Conservation (phyloP, 2,329 filamentous ascomycete species). For the Ceratocystis lukuohia region DNA sequence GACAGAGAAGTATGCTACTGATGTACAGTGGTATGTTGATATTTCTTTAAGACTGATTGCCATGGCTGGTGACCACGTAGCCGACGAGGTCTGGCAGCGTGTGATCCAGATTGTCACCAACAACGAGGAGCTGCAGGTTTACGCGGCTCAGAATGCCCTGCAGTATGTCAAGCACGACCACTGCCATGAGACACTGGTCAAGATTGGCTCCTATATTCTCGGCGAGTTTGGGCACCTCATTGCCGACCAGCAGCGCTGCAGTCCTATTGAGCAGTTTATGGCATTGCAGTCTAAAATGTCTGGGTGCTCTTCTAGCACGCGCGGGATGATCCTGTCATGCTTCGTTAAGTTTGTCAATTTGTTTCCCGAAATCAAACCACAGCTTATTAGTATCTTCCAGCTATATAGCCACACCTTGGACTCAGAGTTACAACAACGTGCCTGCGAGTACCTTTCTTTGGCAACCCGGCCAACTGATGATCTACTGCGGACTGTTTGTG, state of each 20-base stretch:
- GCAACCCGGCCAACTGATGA: slow-evolving; percentile 81
- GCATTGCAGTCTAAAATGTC: slow-evolving; percentile 83
- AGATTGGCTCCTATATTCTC: slow-evolving; percentile 91
- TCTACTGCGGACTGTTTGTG: slow-evolving; percentile 80
- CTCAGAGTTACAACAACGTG: slow-evolving; percentile 87
- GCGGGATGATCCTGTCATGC: slow-evolving; percentile 86
- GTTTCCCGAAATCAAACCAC: slow-evolving; percentile 95
- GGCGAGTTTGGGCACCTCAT: slow-evolving; percentile 96
- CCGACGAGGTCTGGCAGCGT: slow-evolving; percentile 97
- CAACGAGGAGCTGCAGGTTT: slow-evolving; percentile 95
- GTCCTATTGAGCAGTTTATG: slow-evolving; percentile 93
- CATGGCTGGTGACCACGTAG: slow-evolving; percentile 95
- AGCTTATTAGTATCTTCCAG: slow-evolving; percentile 78
- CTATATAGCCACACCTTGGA: slow-evolving; percentile 90
- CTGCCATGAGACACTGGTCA: slow-evolving; percentile 93
- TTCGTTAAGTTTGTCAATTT: slow-evolving; percentile 98
- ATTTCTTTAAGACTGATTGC: slow-evolving; percentile 88
- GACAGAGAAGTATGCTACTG: slow-evolving; percentile 95
- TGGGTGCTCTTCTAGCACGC: slow-evolving; percentile 74
- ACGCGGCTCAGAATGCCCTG: slow-evolving; percentile 84
- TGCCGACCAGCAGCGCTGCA: slow-evolving; percentile 81
- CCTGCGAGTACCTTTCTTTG: slow-evolving; percentile 84
- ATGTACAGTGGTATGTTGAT: slow-evolving; percentile 98
- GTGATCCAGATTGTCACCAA: slow-evolving; percentile 99
- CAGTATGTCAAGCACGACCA: slow-evolving; percentile 86